Evolutionary conservation across 345 rosid species (phyloP), one percentile per base, ranked within the genome.

Genomic region (Mangifera indica): DNA sequence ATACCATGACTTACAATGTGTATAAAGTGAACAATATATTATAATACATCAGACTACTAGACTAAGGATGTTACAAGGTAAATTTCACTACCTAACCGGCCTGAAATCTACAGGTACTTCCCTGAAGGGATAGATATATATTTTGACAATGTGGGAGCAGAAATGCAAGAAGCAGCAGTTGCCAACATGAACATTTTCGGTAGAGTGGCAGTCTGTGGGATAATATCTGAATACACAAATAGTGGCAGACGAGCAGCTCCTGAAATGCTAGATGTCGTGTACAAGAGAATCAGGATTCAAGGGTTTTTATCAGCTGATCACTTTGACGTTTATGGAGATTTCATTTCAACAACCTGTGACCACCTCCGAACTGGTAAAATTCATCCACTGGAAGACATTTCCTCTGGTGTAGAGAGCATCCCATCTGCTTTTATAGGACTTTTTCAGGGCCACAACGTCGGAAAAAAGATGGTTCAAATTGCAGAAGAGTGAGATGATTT

Each of bases 121-220:
- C 89, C 91, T 0, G 76, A 81, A 2, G 88, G 91, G 6, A 87
- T 89, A 5, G 89, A 89, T 62, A 74, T 87, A 60, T 89, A 89
- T 67, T 89, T 89, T 44, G 93, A 89, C 86, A 84, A 85, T 4
- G 87, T 87, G 11, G 88, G 89, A 37, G 82, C 48, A 17, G 82
- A 85, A 46, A 89, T 87, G 89, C 85, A 51, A 72, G 87, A 81
- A 60, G 89, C 87, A 0, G 88, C 85, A 0, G 56, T 85, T 1
- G 76, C 72, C 22, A 82, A 80, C 76, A 89, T 89, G 89, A 87
- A 85, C 21, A 7, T 7, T 22, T 71, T 26, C 59, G 89, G 93
- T 2, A 79, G 88, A 69, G 79, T 87, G 34, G 87, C 86, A 0
- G 80, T 79, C 9, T 85, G 87, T 42, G 93, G 93, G 7, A 84